Base-by-base conservation (phyloP, 2,329 filamentous ascomycete species). In the Harringtonia aguacate region DNA sequence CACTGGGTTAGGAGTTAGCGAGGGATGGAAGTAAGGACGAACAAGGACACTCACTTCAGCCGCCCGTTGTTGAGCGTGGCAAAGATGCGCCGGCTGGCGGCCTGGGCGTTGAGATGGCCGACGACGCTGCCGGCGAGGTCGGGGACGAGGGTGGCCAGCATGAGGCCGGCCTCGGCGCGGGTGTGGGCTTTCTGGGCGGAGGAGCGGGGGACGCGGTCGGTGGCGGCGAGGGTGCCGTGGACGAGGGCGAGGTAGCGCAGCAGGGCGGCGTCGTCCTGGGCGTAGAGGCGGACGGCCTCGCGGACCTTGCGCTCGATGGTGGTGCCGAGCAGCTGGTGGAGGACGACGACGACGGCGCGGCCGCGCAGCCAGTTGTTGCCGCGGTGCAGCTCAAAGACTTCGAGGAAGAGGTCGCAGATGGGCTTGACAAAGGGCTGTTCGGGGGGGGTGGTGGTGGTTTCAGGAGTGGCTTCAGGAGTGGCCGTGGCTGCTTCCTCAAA, bases 361-460 rank as follows among this genome's bases (percentile, higher is more conserved):
- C 92, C 94, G 34, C 94, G 84, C 4, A 98, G 77, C 94, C 92
- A 98, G 61, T 94, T 97, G 63, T 94, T 95, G 34, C 90, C 89
- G 48, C 84, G 81, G 61, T 95, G 94, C 33, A 98, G 74, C 57
- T 95, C 89, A 57, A 98, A 98, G 0, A 88, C 78, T 59, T 98
- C 92, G 15, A 98, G 75, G 64, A 98, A 98, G 48, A 98, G 81
- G 61, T 98, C 92, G 62, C 89, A 95, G 49, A 98, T 95, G 4
- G 92, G 94, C 60, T 95, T 98, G 55, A 98, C 92, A 56, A 98
- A 97, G 1, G 92, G 92, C 58, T 94, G 88, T n/a, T n/a, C n/a
- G n/a, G n/a, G n/a, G 3, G 88, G 71, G 0, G 89, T 89, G 63
- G 95, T 89, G 0, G 90, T 89, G 65, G 95, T 89, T 2, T 80